Percentiles rank a stretch among this genome's conserved stretches.
phyloP scores from a whole-genome alignment of 139 green algal species.

The Spirogloea muscicola region DNA sequence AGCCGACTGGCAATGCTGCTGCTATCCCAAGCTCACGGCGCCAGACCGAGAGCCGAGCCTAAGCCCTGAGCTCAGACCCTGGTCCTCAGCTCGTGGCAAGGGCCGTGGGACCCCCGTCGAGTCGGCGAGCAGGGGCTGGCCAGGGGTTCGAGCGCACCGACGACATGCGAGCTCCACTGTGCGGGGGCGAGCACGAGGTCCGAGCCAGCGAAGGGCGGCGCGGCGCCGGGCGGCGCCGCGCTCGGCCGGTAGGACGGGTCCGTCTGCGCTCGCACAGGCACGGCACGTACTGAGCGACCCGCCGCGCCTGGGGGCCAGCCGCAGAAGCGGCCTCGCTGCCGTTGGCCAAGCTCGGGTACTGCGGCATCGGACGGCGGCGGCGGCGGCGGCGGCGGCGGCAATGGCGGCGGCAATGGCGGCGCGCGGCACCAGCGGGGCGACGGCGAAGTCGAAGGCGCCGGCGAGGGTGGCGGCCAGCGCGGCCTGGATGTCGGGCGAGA shows the following conservation, averaged over 20 bases:
- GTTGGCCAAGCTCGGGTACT: background rate
- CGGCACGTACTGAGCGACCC: too few relatives aligned
- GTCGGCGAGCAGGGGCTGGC: too few relatives aligned
- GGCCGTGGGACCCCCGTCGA: too few relatives aligned
- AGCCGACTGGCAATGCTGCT: too few relatives aligned
- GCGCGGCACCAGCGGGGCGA: constrained; percentile 68
- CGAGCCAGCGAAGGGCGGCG: constrained; percentile 57
- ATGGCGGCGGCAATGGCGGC: background rate
- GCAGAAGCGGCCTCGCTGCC: background rate
- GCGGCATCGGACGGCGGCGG: background rate
- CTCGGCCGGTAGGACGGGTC: constrained; percentile 28
- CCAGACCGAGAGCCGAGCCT: too few relatives aligned
- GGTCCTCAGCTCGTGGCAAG: too few relatives aligned
- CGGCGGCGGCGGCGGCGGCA: background rate
- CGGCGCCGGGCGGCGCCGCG: background rate
- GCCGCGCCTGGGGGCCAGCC: background rate
- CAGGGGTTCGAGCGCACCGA: constrained; percentile 15
- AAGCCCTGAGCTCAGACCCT: too few relatives aligned
- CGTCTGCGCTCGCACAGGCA: too few relatives aligned
- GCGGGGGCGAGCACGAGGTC: constrained; percentile 68
- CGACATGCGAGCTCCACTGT: constrained; percentile 66
- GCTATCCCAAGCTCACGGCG: too few relatives aligned
- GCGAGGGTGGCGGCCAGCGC: constrained; percentile 60
- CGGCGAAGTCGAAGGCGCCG: constrained; percentile 88
- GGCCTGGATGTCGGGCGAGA: constrained; percentile 56